Evolutionary conservation across 805 yeast species (phyloP), one percentile per base, ranked within the genome.

Genomic region (Wickerhamiella sergipiensis): DNA sequence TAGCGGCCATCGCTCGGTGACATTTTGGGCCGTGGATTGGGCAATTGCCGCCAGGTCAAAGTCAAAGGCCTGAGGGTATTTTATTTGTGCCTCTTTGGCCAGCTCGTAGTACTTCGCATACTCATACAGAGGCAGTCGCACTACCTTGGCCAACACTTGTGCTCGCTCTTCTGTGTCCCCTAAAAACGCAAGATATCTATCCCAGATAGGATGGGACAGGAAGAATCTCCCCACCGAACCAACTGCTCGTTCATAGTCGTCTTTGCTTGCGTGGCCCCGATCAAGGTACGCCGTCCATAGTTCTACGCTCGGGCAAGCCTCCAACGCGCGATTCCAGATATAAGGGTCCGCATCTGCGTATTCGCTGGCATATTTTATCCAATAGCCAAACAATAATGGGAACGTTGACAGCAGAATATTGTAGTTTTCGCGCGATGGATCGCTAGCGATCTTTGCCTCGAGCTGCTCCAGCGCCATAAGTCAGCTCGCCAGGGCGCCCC

Each of bases 171-270:
- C 72, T 23, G 64, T 64, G 23, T 67, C 64, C 2, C 67, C 40
- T 63, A 57, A 79, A 81, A 69, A 79, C 83, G 43, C 80, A 21
- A 92, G 65, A 54, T 78, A 80, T 52, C 73, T 71, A 62, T 89
- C 95, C 97, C 97, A 90, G 43, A 90, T 64, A 0, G 81, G 73
- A 61, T 86, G 89, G 0, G 94, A 76, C 56, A 82, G 69, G 66
- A 85, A 92, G 53, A 86, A 84, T 33, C 69, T 63, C 0, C 96
- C 97, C 43, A 81, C 72, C 7, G 67, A 55, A 2, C 60, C 56
- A 1, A 76, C 63, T 0, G 83, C 89, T 0, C 67, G 65, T 19
- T 69, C 62, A 54, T 80, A 82, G 13, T 64, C 56, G 2, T 45
- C 50, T 6, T 46, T 62, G 58, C 43, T 55, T 48, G 23, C 61